These are phyloP conservation scores for Sambucus nigra DNA, from an alignment of 129 eudicot genomes.

Conservation along the genomic window DNA sequence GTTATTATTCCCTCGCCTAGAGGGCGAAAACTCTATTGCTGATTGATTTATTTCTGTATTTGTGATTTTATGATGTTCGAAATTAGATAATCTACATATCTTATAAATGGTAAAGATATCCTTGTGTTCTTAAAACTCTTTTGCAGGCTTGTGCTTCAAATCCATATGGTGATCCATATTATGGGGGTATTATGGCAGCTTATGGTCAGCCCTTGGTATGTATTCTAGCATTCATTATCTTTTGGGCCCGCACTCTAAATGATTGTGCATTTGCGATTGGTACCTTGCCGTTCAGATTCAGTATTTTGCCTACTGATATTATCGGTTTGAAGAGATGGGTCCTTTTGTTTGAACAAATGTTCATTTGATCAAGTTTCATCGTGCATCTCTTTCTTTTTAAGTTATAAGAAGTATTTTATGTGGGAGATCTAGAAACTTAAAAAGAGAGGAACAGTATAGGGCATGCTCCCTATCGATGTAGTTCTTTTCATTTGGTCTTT, in stretches of 20 bases:
- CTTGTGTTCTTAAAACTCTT: conserved; percentile 1
- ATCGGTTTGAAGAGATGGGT: neutral
- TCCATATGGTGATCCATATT: conserved; percentile 55
- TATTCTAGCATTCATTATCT: neutral
- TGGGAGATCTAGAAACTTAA: no score
- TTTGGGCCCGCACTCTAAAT: neutral
- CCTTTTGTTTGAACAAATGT: neutral
- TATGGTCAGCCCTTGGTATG: conserved; percentile 74
- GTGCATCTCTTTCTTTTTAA: no score
- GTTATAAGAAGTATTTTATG: no score
- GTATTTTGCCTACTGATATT: no score
- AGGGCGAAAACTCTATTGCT: neutral
- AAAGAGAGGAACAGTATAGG: no score
- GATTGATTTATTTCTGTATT: neutral
- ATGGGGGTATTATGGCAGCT: conserved; percentile 79
- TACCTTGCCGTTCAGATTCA: no score
- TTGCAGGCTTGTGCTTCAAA: conserved; percentile 70
- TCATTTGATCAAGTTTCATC: no score
- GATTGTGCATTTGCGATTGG: neutral
- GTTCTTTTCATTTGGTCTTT: no score
- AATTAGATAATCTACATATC: neutral
- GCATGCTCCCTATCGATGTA: no score
- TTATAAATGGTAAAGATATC: neutral
- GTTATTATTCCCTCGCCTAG: neutral
- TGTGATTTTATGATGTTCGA: neutral